Conservation (phyloP, 2,329 filamentous ascomycete genomes). For the Hymenoscyphus albidus region DNA sequence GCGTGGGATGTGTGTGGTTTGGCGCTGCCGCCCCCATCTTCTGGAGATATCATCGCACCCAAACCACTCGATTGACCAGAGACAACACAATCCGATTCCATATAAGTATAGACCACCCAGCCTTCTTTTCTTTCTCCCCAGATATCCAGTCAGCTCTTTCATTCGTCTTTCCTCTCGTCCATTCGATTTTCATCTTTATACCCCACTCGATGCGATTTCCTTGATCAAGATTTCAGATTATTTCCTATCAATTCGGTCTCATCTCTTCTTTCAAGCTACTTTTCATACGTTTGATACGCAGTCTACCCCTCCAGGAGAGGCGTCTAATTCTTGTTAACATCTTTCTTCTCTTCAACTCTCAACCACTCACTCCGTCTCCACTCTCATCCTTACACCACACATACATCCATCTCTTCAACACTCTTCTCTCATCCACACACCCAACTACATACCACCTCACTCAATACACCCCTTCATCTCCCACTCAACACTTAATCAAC, state of each 20-base stretch:
- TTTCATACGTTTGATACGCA: conserved; percentile 17
- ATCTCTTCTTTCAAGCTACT: conserved; percentile 13
- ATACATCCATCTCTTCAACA: not conserved
- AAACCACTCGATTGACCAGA: conserved; percentile 20
- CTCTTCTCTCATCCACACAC: conserved; percentile 1
- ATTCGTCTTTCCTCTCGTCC: conserved; percentile 4
- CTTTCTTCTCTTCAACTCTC: conserved; percentile 11
- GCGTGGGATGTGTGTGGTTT: conserved; percentile 2
- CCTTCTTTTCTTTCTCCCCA: conserved; percentile 21
- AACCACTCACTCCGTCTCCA: conserved; percentile 5
- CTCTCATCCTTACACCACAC: not conserved
- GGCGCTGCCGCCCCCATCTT: conserved; percentile 18
- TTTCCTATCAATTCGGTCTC: conserved; percentile 18
- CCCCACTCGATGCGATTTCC: conserved; percentile 24
- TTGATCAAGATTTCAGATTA: conserved; percentile 16
- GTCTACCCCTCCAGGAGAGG: conserved; percentile 29
- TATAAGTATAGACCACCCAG: conserved; percentile 30
- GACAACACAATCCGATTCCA: conserved; percentile 15
- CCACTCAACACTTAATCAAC: conserved; percentile 5
- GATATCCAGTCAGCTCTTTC: conserved; percentile 15
- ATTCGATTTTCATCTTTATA: conserved; percentile 23
- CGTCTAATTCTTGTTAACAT: conserved; percentile 25
- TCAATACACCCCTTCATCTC: conserved; percentile 9
- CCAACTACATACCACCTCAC: conserved; percentile 5
- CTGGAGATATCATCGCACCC: conserved; percentile 8